Percentiles rank a stretch among this genome's conserved stretches.
Conservation (phyloP, 176 grass and related monocot genomes). For the Paspalum notatum region DNA sequence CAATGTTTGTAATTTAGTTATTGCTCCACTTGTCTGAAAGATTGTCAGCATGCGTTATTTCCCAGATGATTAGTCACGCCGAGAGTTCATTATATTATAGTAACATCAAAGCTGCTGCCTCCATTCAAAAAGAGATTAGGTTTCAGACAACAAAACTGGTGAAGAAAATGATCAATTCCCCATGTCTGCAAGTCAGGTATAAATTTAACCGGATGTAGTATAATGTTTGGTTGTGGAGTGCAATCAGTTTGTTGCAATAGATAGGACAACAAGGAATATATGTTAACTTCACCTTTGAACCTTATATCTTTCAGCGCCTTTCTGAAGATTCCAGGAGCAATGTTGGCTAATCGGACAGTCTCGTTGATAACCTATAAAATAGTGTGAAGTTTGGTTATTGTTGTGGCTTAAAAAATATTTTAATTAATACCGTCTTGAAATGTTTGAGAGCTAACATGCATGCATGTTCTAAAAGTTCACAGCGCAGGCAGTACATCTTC, state of each 20-base stretch:
- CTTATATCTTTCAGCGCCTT: constrained; percentile 52
- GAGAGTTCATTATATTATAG: not conserved
- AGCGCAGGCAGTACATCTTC: not conserved
- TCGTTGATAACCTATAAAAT: constrained; percentile 57
- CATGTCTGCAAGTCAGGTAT: too few species aligned
- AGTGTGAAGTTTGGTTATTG: not conserved
- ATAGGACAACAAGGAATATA: not conserved
- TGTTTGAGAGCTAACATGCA: not conserved
- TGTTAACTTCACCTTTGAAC: constrained; percentile 41
- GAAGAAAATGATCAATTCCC: too few species aligned
- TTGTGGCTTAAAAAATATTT: not conserved
- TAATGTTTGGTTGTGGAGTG: not conserved
- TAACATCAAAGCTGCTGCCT: not conserved
- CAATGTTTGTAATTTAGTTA: not conserved
- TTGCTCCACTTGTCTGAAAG: not conserved
- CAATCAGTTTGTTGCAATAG: not conserved
- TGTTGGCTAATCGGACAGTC: constrained; percentile 59
- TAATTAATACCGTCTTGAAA: not conserved
- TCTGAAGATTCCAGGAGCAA: constrained; percentile 62
- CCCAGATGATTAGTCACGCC: not conserved
- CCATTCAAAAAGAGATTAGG: too few species aligned
- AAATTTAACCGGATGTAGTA: too few species aligned
- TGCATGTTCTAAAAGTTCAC: too few species aligned
- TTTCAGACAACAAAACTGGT: too few species aligned
- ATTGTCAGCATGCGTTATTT: not conserved